Conservation (phyloP, 208 protist genomes). For the Leishmania martiniquensis region DNA sequence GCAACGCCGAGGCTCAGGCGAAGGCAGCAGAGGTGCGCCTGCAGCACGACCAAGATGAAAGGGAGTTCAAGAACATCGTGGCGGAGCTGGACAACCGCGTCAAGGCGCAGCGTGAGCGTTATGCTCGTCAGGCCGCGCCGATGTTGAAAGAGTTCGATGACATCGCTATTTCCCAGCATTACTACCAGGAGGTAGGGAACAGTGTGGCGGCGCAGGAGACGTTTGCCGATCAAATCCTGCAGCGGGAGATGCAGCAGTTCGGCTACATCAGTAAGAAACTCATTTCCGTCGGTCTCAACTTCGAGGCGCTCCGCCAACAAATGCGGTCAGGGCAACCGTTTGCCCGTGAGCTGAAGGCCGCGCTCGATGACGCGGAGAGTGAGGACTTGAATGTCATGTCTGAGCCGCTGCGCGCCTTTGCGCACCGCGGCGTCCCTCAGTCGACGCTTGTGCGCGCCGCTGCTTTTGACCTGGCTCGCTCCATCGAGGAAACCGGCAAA, state of each 20-base stretch:
- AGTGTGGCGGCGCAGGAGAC: constrained; percentile 47
- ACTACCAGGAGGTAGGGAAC: constrained; percentile 75
- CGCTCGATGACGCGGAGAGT: constrained; percentile 79
- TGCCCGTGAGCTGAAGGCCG: constrained; percentile 49
- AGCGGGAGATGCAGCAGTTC: constrained; percentile 74
- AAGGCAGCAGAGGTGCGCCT: constrained; percentile 45
- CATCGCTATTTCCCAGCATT: constrained; percentile 77
- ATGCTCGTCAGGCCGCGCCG: constrained; percentile 51
- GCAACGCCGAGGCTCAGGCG: constrained; percentile 71
- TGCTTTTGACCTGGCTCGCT: constrained; percentile 76
- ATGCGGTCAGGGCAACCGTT: constrained; percentile 63
- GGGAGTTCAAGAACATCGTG: constrained; percentile 28
- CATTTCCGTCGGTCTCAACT: constrained; percentile 79
- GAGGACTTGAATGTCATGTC: constrained; percentile 67
- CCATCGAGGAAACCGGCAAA: constrained; percentile 80
- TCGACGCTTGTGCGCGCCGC: constrained; percentile 45
- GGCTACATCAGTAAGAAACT: constrained; percentile 90
- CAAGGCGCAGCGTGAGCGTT: constrained; percentile 48
- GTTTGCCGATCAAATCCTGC: constrained; percentile 52
- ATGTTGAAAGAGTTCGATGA: constrained; percentile 82
- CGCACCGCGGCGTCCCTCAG: constrained; percentile 43
- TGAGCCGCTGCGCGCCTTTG: constrained; percentile 50
- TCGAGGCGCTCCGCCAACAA: constrained; percentile 56
- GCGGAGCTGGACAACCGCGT: constrained; percentile 49
- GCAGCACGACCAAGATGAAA: constrained; percentile 48